A percentile compares a stretch with the other conserved stretches of the same genome.
These are phyloP conservation scores for Codiaeum variegatum DNA, from an alignment of 441 rosid species.

Conservation along the genomic window DNA sequence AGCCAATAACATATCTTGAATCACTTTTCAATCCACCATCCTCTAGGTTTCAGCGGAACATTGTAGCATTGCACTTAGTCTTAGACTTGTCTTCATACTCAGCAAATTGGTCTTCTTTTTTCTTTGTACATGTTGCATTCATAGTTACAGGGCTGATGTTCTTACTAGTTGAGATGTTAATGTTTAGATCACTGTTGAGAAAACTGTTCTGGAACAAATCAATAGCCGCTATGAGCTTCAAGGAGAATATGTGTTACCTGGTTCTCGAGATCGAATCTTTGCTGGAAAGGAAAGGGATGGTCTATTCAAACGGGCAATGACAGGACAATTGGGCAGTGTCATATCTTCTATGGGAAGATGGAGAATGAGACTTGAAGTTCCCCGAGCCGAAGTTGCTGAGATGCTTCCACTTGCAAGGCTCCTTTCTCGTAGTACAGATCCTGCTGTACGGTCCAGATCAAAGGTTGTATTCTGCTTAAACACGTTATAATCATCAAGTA, in stretches of 20 bases:
- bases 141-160: slow-evolving; percentile 8
- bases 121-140: neutral
- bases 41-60: neutral
- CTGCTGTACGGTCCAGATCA: slow-evolving; percentile 93
- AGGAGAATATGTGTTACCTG: slow-evolving; percentile 99
- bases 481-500: slow-evolving; percentile 11
- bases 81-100: neutral
- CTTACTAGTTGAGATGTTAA: neutral
- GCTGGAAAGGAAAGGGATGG: slow-evolving; percentile 70
- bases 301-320: slow-evolving; percentile 87
- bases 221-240: slow-evolving; percentile 97
- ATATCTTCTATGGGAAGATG: slow-evolving; percentile 99
- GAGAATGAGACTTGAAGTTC: slow-evolving; percentile 99
- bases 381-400: slow-evolving; percentile 96
- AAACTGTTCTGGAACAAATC: slow-evolving; percentile 84
- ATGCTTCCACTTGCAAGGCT: slow-evolving; percentile 99
- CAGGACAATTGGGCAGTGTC: slow-evolving; percentile 92
- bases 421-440: slow-evolving; percentile 95
- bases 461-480: slow-evolving; percentile 54
- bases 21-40: neutral
- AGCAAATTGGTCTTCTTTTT: neutral
- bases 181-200: slow-evolving; percentile 80
- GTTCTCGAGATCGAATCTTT: slow-evolving; percentile 79
- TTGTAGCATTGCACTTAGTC: neutral
- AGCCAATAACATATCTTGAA: slow-evolving; percentile 1